These are phyloP conservation scores for Plasmodium vinckei DNA, from an alignment of 169 alveolate genomes.

Conservation along the genomic window DNA sequence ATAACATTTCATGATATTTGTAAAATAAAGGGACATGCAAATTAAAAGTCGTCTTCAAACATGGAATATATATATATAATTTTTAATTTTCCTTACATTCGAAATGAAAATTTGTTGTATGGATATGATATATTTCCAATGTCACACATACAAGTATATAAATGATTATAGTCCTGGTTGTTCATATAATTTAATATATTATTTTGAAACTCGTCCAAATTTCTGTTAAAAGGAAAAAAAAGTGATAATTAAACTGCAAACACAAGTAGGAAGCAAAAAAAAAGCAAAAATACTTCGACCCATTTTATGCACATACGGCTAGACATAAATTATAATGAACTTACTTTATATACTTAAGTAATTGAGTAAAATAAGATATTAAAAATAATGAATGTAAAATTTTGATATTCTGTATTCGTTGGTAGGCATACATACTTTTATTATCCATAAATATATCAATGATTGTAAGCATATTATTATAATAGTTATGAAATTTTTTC, in stretches of 20 bases:
- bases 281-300: not conserved
- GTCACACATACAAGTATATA: conserved; percentile 54
- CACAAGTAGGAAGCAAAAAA: not conserved
- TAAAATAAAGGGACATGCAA: not conserved
- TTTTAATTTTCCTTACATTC: conserved; percentile 13
- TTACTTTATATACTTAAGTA: conserved; percentile 44
- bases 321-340: not conserved
- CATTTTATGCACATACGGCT: too few species aligned
- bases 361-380: conserved; percentile 61
- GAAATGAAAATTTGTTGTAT: conserved; percentile 45
- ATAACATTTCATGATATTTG: not conserved
- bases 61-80: not conserved
- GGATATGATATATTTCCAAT: conserved; percentile 52
- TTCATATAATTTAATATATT: conserved; percentile 58
- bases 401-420: conserved; percentile 40
- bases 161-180: conserved; percentile 36
- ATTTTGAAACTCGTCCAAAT: conserved; percentile 45
- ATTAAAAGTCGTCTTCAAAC: not conserved
- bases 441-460: conserved; percentile 68
- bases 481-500: conserved; percentile 16
- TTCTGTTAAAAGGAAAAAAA: not conserved
- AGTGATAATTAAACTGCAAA: not conserved
- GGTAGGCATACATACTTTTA: conserved; percentile 69
- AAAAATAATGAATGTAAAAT: conserved; percentile 42
- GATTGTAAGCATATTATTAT: conserved; percentile 41